phyloP scores from a whole-genome alignment of 1,284 basidiomycete genomes.

The Clitocybe nebularis region DNA sequence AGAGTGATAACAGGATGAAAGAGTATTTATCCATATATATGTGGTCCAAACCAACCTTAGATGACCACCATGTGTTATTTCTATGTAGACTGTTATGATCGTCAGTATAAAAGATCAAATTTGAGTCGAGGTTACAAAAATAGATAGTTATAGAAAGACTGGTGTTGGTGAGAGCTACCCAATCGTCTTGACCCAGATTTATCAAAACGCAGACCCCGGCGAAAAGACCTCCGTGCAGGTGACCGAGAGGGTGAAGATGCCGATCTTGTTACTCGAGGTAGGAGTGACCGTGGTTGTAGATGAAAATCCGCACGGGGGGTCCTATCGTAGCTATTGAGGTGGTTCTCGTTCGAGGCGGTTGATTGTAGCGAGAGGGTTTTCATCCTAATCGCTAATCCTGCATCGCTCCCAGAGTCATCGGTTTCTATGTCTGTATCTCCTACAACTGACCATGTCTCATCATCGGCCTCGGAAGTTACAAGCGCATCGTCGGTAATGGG shows the following conservation, averaged over 20 bases:
- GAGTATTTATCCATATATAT: constrained; percentile 10
- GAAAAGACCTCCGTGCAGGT: constrained; percentile 25
- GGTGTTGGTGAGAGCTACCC: constrained; percentile 14
- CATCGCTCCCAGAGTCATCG: constrained; percentile 31
- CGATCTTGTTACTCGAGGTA: constrained; percentile 27
- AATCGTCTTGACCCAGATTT: too few relatives aligned
- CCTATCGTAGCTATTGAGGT: background rate
- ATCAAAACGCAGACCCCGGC: constrained; percentile 13
- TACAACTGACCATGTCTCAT: constrained; percentile 34
- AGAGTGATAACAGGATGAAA: constrained; percentile 41
- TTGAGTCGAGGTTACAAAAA: too few relatives aligned
- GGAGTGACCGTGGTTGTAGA: constrained; percentile 13
- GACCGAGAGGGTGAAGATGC: constrained; percentile 44
- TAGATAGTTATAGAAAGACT: constrained; percentile 36
- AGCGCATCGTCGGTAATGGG: constrained; percentile 17
- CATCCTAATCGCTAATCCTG: constrained; percentile 22
- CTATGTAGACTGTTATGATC: too few relatives aligned
- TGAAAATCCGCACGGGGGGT: constrained; percentile 9
- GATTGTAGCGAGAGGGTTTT: constrained; percentile 20
- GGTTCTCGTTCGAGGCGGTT: too few relatives aligned
- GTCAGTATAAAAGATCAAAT: too few relatives aligned
- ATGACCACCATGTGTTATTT: too few relatives aligned
- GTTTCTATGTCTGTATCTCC: constrained; percentile 30
- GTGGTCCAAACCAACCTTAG: too few relatives aligned
- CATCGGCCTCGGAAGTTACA: too few relatives aligned